These are phyloP conservation scores for Oryza meridionalis DNA, from an alignment of 176 grass and related monocot genomes.

Conservation along the genomic window DNA sequence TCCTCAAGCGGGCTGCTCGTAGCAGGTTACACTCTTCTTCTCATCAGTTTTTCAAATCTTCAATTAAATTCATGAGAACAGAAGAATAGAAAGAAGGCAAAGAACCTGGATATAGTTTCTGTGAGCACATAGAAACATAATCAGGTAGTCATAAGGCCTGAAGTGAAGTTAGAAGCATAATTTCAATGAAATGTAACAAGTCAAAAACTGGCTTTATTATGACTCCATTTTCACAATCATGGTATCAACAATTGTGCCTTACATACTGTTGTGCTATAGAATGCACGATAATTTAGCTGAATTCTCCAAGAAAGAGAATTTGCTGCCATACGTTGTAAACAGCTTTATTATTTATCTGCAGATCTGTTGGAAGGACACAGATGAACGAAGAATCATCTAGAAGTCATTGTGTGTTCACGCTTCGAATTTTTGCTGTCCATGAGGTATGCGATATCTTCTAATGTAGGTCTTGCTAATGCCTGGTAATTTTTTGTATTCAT, in stretches of 20 bases:
- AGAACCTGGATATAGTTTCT: background rate
- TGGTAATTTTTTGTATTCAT: background rate
- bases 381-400: slow-evolving; percentile 95
- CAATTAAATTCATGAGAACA: background rate
- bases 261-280: background rate
- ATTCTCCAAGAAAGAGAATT: background rate
- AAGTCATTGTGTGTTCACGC: slow-evolving; percentile 95
- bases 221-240: background rate
- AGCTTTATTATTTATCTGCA: slow-evolving; percentile 33
- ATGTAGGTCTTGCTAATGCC: background rate
- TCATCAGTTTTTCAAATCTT: background rate
- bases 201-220: background rate
- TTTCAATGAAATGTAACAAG: background rate
- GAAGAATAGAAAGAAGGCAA: background rate
- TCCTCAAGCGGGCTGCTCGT: slow-evolving; percentile 73
- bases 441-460: slow-evolving; percentile 49
- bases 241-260: background rate
- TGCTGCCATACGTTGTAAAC: background rate
- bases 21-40: slow-evolving; percentile 61
- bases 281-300: background rate
- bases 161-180: background rate
- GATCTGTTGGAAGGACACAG: slow-evolving; percentile 83
- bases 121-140: background rate
- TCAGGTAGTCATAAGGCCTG: background rate
- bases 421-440: slow-evolving; percentile 76